These are phyloP conservation scores for Yarrowia galli DNA, from an alignment of 1,139 yeast species.

Conservation along the genomic window DNA sequence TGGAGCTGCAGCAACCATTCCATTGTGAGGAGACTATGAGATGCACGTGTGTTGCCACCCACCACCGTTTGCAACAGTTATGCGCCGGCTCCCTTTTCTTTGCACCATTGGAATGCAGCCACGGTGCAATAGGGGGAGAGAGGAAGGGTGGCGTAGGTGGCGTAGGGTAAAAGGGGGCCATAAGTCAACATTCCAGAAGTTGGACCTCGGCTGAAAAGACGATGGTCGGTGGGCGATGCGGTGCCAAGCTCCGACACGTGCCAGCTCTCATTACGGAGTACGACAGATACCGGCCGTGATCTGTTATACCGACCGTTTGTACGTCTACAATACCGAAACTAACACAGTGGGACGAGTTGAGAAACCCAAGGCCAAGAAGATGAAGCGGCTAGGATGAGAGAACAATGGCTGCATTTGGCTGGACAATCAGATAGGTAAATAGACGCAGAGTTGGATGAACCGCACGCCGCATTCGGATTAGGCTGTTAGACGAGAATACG, in stretches of 20 bases:
- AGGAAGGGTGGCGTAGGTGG: slow-evolving; percentile 3
- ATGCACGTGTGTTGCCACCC: slow-evolving; percentile 10
- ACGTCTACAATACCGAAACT: not conserved
- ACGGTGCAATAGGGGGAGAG: not conserved
- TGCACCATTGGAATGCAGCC: slow-evolving; percentile 7
- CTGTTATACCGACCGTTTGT: not conserved
- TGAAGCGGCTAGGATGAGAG: slow-evolving; percentile 13
- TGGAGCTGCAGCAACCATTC: not conserved
- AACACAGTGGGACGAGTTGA: slow-evolving; percentile 32
- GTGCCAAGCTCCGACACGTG: not conserved
- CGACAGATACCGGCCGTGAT: not conserved
- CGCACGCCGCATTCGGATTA: not conserved
- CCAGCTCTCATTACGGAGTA: not conserved
- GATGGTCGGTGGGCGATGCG: not conserved
- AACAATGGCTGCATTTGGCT: not conserved
- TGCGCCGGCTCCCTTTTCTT: slow-evolving; percentile 9
- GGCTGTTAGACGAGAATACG: no score
- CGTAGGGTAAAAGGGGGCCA: not conserved
- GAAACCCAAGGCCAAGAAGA: slow-evolving; percentile 28
- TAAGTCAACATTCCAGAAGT: not conserved
- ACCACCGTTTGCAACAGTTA: not conserved
- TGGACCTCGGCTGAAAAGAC: slow-evolving; percentile 10
- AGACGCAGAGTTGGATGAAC: not conserved
- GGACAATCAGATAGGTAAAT: not conserved
- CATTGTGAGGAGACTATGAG: no score